These are phyloP conservation scores for Carpinus viminea DNA, from an alignment of 306 rosid genomes.

Conservation along the genomic window DNA sequence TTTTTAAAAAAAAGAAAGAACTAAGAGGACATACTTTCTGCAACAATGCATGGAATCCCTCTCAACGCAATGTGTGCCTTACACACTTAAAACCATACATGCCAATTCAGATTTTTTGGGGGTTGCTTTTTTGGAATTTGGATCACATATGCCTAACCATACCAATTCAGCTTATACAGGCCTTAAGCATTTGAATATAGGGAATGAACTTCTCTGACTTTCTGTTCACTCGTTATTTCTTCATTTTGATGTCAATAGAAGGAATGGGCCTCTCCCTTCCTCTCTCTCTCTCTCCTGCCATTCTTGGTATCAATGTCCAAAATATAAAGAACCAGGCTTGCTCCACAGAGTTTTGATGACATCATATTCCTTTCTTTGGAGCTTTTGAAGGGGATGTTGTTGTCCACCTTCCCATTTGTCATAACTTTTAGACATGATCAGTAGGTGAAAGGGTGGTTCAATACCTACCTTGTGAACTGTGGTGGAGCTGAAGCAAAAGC, in stretches of 20 bases:
- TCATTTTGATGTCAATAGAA: background rate
- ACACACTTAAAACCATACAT: background rate
- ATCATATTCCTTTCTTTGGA: background rate
- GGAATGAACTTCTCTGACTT: background rate
- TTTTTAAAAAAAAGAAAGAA: too few relatives aligned
- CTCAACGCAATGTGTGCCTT: background rate
- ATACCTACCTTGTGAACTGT: background rate
- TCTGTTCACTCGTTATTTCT: too few relatives aligned
- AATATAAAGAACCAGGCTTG: background rate
- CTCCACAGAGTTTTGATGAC: background rate
- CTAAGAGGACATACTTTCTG: background rate
- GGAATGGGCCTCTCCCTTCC: background rate
- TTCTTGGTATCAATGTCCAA: background rate
- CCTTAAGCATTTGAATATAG: background rate
- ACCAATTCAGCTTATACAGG: background rate
- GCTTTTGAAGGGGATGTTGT: too few relatives aligned
- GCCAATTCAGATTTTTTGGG: background rate
- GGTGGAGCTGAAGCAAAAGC: background rate
- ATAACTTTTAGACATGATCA: background rate
- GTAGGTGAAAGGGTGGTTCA: background rate
- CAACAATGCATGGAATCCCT: background rate
- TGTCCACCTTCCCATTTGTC: background rate
- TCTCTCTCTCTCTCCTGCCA: background rate
- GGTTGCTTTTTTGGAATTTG: background rate
- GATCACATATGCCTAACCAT: background rate